Percentiles rank a stretch among this genome's conserved stretches.
phyloP scores from a whole-genome alignment of 2,329 filamentous ascomycete species.

The Neonectria ditissima region DNA sequence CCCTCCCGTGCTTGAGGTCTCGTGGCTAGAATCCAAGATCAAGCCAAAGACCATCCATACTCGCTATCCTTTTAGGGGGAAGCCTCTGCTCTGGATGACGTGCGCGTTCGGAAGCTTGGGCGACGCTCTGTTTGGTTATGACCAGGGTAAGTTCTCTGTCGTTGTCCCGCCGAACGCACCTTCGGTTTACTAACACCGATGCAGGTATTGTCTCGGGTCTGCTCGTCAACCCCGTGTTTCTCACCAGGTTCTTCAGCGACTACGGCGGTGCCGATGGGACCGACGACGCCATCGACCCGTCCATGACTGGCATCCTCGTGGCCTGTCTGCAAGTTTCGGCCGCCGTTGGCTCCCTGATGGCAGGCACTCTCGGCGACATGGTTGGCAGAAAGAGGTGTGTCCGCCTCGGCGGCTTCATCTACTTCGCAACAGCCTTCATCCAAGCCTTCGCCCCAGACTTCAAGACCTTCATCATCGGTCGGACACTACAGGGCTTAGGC shows the following conservation, averaged over 20 bases:
- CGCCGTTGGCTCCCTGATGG: constrained; percentile 24
- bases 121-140: constrained; percentile 32
- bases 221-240: constrained; percentile 31
- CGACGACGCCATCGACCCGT: constrained; percentile 21
- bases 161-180: neutral
- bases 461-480: constrained; percentile 23
- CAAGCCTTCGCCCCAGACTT: constrained; percentile 30
- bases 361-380: constrained; percentile 27
- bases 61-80: constrained; percentile 29
- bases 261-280: constrained; percentile 28
- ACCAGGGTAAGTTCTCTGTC: constrained; percentile 10
- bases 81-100: constrained; percentile 28
- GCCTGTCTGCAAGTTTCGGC: constrained; percentile 30
- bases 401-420: constrained; percentile 29
- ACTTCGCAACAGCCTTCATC: constrained; percentile 32
- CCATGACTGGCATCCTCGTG: constrained; percentile 28
- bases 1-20: constrained; percentile 1
- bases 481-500: constrained; percentile 29
- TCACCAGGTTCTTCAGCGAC: constrained; percentile 27
- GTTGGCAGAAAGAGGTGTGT: constrained; percentile 31
- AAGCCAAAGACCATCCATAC: constrained; percentile 19
- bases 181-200: neutral
- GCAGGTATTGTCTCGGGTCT: constrained; percentile 31
- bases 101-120: constrained; percentile 32
- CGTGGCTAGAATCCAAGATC: constrained; percentile 24